phyloP scores from a whole-genome alignment of 352 stramenopile genomes.

The Phytophthora syringae region DNA sequence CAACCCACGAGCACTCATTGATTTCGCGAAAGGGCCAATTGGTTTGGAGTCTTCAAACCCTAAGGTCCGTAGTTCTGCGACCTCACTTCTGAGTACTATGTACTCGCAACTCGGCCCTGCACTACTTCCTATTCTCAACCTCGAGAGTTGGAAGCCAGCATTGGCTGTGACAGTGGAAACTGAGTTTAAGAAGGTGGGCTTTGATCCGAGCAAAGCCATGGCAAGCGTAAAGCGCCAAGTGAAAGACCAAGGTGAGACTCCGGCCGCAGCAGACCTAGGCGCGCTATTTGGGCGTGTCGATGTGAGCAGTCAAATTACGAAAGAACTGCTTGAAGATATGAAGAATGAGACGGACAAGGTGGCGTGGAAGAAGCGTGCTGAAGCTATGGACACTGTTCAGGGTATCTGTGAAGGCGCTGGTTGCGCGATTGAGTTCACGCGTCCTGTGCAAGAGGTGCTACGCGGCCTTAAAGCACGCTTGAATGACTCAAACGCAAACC shows the following conservation, averaged over 20 bases:
- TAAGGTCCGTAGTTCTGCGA: constrained; percentile 76
- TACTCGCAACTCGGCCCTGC: constrained; percentile 86
- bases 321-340: constrained; percentile 87
- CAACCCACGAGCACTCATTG: constrained; percentile 73
- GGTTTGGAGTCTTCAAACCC: constrained; percentile 83
- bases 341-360: constrained; percentile 87
- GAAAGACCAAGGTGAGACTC: constrained; percentile 66
- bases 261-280: constrained; percentile 48
- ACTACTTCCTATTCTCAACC: constrained; percentile 77
- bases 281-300: constrained; percentile 80
- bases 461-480: constrained; percentile 78
- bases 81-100: constrained; percentile 74
- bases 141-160: constrained; percentile 88
- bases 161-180: constrained; percentile 75
- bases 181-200: constrained; percentile 87
- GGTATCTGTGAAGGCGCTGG: constrained; percentile 79
- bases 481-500: constrained; percentile 86
- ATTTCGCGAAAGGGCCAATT: constrained; percentile 75
- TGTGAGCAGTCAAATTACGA: constrained; percentile 83
- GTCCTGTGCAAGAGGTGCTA: constrained; percentile 79
- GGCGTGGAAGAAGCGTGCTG: constrained; percentile 85
- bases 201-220: constrained; percentile 64
- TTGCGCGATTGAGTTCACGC: constrained; percentile 86
- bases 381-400: constrained; percentile 83
- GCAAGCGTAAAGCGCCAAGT: constrained; percentile 69